Conservation (phyloP, 306 rosid genomes). For the Ziziphus jujuba region DNA sequence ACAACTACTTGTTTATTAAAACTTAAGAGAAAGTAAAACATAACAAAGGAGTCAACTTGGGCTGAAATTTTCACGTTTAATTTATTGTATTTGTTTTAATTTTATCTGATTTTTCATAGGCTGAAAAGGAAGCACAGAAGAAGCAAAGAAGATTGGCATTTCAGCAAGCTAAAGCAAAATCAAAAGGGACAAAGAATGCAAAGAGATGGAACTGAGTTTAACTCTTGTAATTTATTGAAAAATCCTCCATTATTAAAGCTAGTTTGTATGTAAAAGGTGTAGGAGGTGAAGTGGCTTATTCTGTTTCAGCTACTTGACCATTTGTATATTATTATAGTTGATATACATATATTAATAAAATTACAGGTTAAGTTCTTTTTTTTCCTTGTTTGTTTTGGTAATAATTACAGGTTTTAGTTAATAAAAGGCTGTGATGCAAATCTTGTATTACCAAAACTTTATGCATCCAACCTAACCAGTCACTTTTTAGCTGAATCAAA, state of each 20-base stretch:
- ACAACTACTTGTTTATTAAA: background rate
- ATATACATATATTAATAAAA: constrained; percentile 26
- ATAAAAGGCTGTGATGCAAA: background rate
- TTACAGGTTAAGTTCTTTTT: too few relatives aligned
- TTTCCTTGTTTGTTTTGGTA: too few relatives aligned
- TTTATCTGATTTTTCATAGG: constrained; percentile 37
- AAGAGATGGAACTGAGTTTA: constrained; percentile 83
- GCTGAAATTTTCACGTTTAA: constrained; percentile 4
- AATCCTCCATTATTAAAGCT: constrained; percentile 8
- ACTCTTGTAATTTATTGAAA: background rate
- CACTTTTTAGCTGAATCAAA: background rate
- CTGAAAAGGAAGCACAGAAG: constrained; percentile 92
- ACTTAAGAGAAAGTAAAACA: too few relatives aligned
- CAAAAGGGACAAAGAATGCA: constrained; percentile 71
- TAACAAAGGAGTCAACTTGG: constrained; percentile 3
- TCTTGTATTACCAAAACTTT: background rate
- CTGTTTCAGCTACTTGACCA: constrained; percentile 38
- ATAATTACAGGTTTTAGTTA: constrained; percentile 13
- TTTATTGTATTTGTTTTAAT: too few relatives aligned
- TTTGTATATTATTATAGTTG: constrained; percentile 38
- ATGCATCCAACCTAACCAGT: too few relatives aligned
- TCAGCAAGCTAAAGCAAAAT: constrained; percentile 89
- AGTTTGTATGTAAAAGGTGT: constrained; percentile 22
- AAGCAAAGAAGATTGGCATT: constrained; percentile 88
- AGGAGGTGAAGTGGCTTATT: constrained; percentile 35